phyloP scores from a whole-genome alignment of 179 eudicot species.

The Heliamphora pulchella region DNA sequence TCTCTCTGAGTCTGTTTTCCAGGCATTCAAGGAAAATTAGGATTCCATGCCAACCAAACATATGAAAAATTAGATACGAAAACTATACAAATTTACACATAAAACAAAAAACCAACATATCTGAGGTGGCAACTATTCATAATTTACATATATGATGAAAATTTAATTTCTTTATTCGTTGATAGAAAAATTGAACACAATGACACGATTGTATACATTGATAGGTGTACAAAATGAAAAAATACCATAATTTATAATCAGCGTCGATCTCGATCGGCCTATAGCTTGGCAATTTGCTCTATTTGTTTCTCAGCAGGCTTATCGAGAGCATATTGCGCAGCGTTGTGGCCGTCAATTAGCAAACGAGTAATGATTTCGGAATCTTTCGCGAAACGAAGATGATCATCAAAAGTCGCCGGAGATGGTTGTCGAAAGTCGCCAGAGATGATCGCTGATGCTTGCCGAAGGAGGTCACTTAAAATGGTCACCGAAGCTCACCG shows the following conservation, averaged over 20 bases:
- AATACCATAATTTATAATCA: conserved; percentile 16
- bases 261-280: conserved; percentile 21
- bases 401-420: no score
- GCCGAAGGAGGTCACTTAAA: no score
- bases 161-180: not conserved
- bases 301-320: conserved; percentile 72
- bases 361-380: conserved; percentile 65
- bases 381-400: conserved; percentile 51
- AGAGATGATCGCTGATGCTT: no score
- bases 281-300: conserved; percentile 53
- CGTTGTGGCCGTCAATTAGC: conserved; percentile 67
- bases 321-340: conserved; percentile 63
- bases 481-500: no score
- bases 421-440: no score
- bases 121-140: not conserved
- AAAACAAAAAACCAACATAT: not conserved
- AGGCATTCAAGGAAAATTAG: not conserved
- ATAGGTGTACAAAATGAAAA: not conserved
- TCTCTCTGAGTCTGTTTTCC: not conserved
- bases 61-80: not conserved
- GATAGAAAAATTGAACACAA: not conserved
- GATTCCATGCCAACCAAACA: not conserved
- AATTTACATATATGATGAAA: not conserved
- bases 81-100: not conserved
- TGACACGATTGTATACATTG: not conserved